Evolutionary conservation across 768 basidiomycete species (phyloP).

Genomic region (Trametes meyenii): DNA sequence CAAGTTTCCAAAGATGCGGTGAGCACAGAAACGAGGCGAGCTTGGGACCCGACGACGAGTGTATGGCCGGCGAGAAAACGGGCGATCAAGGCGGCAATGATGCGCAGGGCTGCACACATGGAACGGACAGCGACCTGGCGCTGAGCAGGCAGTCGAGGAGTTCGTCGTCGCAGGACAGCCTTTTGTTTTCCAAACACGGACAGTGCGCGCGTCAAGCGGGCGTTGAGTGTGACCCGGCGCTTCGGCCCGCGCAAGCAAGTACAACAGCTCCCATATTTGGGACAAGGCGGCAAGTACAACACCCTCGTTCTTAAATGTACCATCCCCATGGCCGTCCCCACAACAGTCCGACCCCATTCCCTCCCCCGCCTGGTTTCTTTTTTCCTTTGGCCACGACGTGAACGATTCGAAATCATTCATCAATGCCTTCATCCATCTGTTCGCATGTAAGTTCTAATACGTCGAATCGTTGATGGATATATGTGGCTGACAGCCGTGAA

Average conservation of each 20-base stretch:
- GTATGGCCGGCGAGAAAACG: neutral
- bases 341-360: conserved; percentile 3
- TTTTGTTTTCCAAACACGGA: conserved; percentile 24
- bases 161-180: conserved; percentile 17
- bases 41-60: neutral
- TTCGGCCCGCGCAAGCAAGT: conserved; percentile 13
- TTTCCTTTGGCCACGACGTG: neutral
- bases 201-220: neutral
- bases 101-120: conserved; percentile 13
- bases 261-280: conserved; percentile 22
- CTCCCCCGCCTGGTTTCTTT: neutral
- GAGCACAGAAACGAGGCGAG: neutral
- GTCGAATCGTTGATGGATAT: neutral
- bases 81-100: conserved; percentile 7
- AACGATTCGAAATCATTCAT: neutral
- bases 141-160: neutral
- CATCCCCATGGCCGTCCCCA: conserved; percentile 5
- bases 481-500: conserved; percentile 14
- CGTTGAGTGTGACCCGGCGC: neutral
- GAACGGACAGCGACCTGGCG: conserved; percentile 4
- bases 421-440: conserved; percentile 24
- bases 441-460: conserved; percentile 21
- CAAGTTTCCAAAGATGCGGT: neutral
- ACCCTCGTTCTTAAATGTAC: conserved; percentile 20
- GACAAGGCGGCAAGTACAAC: conserved; percentile 18